A percentile compares a stretch with the other conserved stretches of the same genome.
phyloP scores from a whole-genome alignment of 2,329 filamentous ascomycete genomes.

The Talaromyces sp. region DNA sequence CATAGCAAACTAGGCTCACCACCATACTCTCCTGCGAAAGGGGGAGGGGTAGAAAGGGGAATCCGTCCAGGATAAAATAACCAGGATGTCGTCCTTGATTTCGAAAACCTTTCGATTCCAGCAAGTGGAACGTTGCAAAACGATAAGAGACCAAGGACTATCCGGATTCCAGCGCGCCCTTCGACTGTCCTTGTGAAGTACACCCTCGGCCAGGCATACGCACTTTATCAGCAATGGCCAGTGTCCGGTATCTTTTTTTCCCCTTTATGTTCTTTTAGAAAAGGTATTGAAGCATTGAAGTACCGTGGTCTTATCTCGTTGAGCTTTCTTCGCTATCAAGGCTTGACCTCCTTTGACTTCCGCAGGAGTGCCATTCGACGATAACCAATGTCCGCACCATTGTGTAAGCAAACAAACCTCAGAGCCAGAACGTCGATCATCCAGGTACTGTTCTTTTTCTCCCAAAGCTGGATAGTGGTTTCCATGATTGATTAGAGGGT shows the following conservation, averaged over 20 bases:
- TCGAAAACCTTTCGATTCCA: background rate
- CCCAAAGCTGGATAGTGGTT: constrained; percentile 42
- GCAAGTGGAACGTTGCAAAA: background rate
- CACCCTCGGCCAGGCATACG: constrained; percentile 36
- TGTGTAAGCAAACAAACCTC: background rate
- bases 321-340: constrained; percentile 42
- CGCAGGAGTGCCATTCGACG: constrained; percentile 47
- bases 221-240: constrained; percentile 36
- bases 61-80: constrained; percentile 12
- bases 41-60: constrained; percentile 15
- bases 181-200: constrained; percentile 45
- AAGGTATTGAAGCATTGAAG: background rate
- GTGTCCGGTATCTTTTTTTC: background rate
- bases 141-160: constrained; percentile 30
- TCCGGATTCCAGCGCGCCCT: constrained; percentile 42
- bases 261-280: background rate
- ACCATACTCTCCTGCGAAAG: constrained; percentile 7
- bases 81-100: constrained; percentile 13
- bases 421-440: background rate
- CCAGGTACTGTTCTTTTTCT: constrained; percentile 24
- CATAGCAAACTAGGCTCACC: constrained; percentile 14
- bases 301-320: constrained; percentile 23
- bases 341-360: constrained; percentile 46
- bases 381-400: constrained; percentile 18
- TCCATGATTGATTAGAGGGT: constrained; percentile 47